Conservation (phyloP, 2,329 filamentous ascomycete species). For the Lojkania enalia region DNA sequence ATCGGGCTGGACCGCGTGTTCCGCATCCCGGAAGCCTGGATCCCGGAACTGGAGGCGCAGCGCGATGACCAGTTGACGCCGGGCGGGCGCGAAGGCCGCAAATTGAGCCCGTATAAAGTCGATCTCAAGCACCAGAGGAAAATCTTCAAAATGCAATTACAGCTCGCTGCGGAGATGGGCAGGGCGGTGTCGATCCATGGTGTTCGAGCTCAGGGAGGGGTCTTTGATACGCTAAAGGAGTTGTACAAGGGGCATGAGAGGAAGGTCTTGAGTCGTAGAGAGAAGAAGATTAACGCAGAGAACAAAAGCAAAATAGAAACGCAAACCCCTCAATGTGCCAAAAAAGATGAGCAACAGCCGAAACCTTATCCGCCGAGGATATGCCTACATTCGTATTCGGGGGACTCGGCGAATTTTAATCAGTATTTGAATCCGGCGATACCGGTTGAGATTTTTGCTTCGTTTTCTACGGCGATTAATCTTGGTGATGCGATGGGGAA, state of each 20-base stretch:
- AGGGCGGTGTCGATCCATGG: conserved; percentile 72
- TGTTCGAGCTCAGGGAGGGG: conserved; percentile 73
- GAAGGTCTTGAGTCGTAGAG: conserved; percentile 61
- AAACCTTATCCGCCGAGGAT: conserved; percentile 82
- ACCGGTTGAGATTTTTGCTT: conserved; percentile 80
- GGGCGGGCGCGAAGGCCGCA: conserved; percentile 70
- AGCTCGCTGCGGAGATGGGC: conserved; percentile 67
- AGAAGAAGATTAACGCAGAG: conserved; percentile 47
- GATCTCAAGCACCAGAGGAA: conserved; percentile 68
- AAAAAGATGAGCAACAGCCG: conserved; percentile 19
- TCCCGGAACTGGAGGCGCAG: conserved; percentile 43
- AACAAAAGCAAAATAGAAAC: conserved; percentile 5
- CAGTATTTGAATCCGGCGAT: conserved; percentile 76
- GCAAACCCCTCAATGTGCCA: conserved; percentile 6
- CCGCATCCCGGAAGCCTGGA: conserved; percentile 67
- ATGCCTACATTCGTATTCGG: conserved; percentile 93
- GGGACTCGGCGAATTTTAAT: conserved; percentile 70
- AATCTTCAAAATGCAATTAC: conserved; percentile 69
- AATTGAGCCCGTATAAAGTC: conserved; percentile 69
- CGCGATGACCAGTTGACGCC: conserved; percentile 62
- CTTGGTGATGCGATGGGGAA: conserved; percentile 56
- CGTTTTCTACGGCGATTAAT: conserved; percentile 85
- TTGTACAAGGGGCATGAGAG: conserved; percentile 73
- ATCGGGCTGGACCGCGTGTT: conserved; percentile 78
- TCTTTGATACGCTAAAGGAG: conserved; percentile 66